Evolutionary conservation across 106 monocot species (phyloP), one percentile per base, ranked within the genome.

Genomic region (Allium fistulosum): DNA sequence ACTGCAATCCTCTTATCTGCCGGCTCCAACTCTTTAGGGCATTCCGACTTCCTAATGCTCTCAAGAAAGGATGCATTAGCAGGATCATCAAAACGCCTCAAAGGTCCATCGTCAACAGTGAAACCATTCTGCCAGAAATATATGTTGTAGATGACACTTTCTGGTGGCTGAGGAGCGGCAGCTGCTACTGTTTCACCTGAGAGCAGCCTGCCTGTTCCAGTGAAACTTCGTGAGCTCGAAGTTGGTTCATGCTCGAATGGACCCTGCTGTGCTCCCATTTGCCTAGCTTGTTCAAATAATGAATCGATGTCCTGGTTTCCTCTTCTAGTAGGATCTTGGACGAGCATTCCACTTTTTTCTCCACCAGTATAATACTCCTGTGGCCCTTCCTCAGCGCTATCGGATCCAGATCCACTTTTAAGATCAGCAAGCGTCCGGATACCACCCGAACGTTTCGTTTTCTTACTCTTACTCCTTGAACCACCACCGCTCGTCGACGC

Each of bases 331-430:
- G 67, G 67, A 83, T 88, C 91, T 86, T 86, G 90, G 53, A 96
- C 95, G 72, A 96, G 81, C 95, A 96, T 96, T 68, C 95, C 91
- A 77, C 95, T 90, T 71, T 88, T 95, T 69, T 95, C 91, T 3
- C 95, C 91, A 4, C 95, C 95, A 18, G 95, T 88, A 48, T 85
- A 95, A 61, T 85, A 95, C 80, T 95, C 95, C 71, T 81, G 81
- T 9, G 81, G 91, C 26, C 59, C 83, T 56, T 95, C 91, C 53
- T 80, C 80, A 48, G 90, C 95, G 17, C 68, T 68, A 11, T 85
- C 85, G 4, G 88, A 87, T 11, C 78, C 91, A 1, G 78, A 63
- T 0, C 61, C 79, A 9, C 78, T 37, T 12, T 82, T 73, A 22
- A 22, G 22, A 22, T 22, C 22, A 22, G 22, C 22, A 22, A 22